phyloP scores from a whole-genome alignment of 2,329 filamentous ascomycete genomes.

The Cucurbitaria berberidis region DNA sequence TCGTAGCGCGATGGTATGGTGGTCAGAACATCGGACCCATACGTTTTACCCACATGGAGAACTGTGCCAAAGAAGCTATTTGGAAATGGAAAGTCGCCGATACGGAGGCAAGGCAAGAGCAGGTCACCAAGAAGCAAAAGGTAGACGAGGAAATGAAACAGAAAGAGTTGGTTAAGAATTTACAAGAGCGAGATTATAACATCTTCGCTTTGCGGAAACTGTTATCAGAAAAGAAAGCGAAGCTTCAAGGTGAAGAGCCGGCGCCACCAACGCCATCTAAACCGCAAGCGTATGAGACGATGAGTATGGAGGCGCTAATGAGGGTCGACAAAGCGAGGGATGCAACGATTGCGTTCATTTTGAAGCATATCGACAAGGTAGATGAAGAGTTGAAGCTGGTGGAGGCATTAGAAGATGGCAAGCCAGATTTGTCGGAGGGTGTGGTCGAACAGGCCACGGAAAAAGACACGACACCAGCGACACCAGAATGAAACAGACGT shows the following conservation, averaged over 20 bases:
- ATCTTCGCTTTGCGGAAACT: slow-evolving; percentile 55
- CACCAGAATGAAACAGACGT: slow-evolving; percentile 7
- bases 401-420: slow-evolving; percentile 29
- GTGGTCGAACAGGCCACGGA: slow-evolving; percentile 12
- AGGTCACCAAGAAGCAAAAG: slow-evolving; percentile 46
- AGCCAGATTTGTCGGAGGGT: slow-evolving; percentile 23
- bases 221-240: slow-evolving; percentile 52
- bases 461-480: slow-evolving; percentile 6
- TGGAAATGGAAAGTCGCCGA: slow-evolving; percentile 48
- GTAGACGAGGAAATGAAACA: slow-evolving; percentile 44
- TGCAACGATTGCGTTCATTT: slow-evolving; percentile 58
- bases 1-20: slow-evolving; percentile 63
- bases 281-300: slow-evolving; percentile 49
- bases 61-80: slow-evolving; percentile 56
- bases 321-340: slow-evolving; percentile 59
- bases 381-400: slow-evolving; percentile 49
- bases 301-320: slow-evolving; percentile 50
- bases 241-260: slow-evolving; percentile 31
- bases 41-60: slow-evolving; percentile 61
- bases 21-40: slow-evolving; percentile 60
- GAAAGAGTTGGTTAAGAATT: slow-evolving; percentile 46
- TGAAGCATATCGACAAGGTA: slow-evolving; percentile 60
- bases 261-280: slow-evolving; percentile 39
- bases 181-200: slow-evolving; percentile 55
- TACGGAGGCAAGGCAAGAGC: slow-evolving; percentile 39